A percentile compares a stretch with the other conserved stretches of the same genome.
phyloP scores from a whole-genome alignment of 2,329 filamentous ascomycete species.

The Teratosphaeria gauchensis region DNA sequence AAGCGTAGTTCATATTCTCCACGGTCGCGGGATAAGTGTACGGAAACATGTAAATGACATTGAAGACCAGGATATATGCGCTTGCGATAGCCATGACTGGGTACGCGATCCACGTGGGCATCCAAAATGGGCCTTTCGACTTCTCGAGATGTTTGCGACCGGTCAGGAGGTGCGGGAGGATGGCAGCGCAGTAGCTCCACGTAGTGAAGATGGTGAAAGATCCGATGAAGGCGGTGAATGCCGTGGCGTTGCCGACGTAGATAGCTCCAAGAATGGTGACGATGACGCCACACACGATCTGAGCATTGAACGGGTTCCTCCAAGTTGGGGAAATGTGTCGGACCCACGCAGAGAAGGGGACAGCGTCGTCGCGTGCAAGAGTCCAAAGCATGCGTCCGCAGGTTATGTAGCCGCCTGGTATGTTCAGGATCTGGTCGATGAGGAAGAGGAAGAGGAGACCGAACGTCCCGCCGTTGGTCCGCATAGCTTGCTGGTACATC shows the following conservation, averaged over 20 bases:
- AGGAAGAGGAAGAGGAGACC: conserved; percentile 39
- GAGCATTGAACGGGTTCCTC: conserved; percentile 48
- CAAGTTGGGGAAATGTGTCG: conserved; percentile 37
- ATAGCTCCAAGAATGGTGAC: conserved; percentile 52
- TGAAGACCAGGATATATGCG: conserved; percentile 50
- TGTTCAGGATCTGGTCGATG: conserved; percentile 42
- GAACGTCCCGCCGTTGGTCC: conserved; percentile 30
- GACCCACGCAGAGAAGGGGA: conserved; percentile 42
- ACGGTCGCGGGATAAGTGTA: conserved; percentile 1
- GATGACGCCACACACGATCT: conserved; percentile 39
- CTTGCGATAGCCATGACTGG: conserved; percentile 44
- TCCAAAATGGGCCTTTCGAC: conserved; percentile 48
- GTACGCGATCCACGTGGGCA: conserved; percentile 42
- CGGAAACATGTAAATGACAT: conserved; percentile 45
- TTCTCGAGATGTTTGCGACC: conserved; percentile 31
- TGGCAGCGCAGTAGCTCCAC: conserved; percentile 52
- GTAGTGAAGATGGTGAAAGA: conserved; percentile 48
- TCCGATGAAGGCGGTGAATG: conserved; percentile 58
- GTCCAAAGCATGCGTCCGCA: conserved; percentile 55
- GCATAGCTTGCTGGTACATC: conserved; percentile 49
- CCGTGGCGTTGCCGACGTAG: conserved; percentile 56
- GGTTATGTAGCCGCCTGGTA: conserved; percentile 50
- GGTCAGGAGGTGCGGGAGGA: conserved; percentile 41
- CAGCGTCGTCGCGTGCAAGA: conserved; percentile 47
- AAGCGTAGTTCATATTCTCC: conserved; percentile 2